Percentiles rank a stretch among this genome's conserved stretches.
These are phyloP conservation scores for Penicillium sp. DNA, from an alignment of 2,329 filamentous ascomycete genomes.

Conservation along the genomic window DNA sequence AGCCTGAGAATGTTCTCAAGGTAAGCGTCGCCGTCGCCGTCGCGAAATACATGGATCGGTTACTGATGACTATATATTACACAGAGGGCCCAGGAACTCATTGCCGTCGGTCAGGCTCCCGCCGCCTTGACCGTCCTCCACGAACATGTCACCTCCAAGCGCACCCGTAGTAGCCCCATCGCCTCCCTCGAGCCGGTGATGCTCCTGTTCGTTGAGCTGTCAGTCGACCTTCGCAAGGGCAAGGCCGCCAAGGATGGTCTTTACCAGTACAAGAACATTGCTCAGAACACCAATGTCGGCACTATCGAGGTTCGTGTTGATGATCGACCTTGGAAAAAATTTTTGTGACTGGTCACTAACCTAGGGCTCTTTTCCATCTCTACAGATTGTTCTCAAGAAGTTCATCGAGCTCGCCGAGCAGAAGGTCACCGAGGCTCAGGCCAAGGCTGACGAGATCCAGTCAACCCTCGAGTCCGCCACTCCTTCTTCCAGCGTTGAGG, in stretches of 20 bases:
- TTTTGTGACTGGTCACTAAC: neutral
- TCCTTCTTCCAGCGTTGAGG: conserved; percentile 75
- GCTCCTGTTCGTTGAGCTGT: conserved; percentile 94
- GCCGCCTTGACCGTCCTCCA: conserved; percentile 93
- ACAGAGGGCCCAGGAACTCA: conserved; percentile 91
- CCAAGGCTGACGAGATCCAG: conserved; percentile 94
- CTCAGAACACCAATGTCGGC: conserved; percentile 96
- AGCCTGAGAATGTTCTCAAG: conserved; percentile 98
- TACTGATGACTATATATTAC: conserved; percentile 17
- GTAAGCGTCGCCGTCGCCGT: conserved; percentile 36
- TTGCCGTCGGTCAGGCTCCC: conserved; percentile 89
- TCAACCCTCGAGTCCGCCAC: conserved; percentile 74
- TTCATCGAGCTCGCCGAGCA: conserved; percentile 96
- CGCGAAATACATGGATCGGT: conserved; percentile 11
- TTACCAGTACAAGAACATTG: conserved; percentile 99
- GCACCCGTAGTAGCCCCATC: conserved; percentile 96
- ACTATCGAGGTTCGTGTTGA: conserved; percentile 74
- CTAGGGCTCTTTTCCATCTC: conserved; percentile 35
- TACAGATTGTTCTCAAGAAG: conserved; percentile 79
- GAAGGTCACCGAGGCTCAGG: conserved; percentile 93
- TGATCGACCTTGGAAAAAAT: neutral
- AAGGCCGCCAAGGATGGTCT: conserved; percentile 98
- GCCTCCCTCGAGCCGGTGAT: conserved; percentile 95
- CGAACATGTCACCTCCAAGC: conserved; percentile 98
- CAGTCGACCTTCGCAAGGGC: conserved; percentile 95